Conservation (phyloP, 768 basidiomycete genomes). For the Rhizopogon roseolus region DNA sequence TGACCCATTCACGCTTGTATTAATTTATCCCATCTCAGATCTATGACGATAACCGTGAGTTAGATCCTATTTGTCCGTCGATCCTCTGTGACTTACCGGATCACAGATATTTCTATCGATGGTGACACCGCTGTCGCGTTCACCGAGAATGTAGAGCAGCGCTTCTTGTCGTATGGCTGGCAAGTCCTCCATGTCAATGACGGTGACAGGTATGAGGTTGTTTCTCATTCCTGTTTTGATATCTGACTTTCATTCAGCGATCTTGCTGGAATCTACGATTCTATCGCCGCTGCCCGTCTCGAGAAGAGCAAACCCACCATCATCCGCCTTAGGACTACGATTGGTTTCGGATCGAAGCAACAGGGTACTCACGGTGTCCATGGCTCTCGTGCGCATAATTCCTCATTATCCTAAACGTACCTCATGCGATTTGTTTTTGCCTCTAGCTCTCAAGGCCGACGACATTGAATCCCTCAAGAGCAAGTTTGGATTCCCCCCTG, state of each 20-base stretch:
- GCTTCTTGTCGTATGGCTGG: constrained; percentile 92
- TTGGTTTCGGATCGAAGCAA: constrained; percentile 90
- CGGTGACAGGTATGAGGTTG: constrained; percentile 59
- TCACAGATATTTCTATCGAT: constrained; percentile 89
- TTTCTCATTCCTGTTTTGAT: neutral
- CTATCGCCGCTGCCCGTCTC: constrained; percentile 72
- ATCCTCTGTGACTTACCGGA: neutral
- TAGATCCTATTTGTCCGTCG: neutral
- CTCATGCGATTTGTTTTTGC: constrained; percentile 5
- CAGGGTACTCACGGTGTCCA: constrained; percentile 95
- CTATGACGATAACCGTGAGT: constrained; percentile 93
- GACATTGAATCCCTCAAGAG: constrained; percentile 81
- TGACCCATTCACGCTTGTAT: constrained; percentile 6
- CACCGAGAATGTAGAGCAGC: constrained; percentile 88
- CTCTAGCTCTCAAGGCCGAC: constrained; percentile 83
- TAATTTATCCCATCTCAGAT: constrained; percentile 41
- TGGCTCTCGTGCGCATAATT: constrained; percentile 71
- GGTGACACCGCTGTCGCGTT: constrained; percentile 90
- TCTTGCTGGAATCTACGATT: constrained; percentile 67
- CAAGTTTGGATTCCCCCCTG: constrained; percentile 78
- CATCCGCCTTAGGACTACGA: constrained; percentile 83
- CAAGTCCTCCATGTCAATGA: constrained; percentile 82
- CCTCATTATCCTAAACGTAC: neutral
- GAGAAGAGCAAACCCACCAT: constrained; percentile 83
- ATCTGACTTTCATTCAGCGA: constrained; percentile 45